Conservation (phyloP, 495 filamentous ascomycete species). For the Neurospora tetraspora region DNA sequence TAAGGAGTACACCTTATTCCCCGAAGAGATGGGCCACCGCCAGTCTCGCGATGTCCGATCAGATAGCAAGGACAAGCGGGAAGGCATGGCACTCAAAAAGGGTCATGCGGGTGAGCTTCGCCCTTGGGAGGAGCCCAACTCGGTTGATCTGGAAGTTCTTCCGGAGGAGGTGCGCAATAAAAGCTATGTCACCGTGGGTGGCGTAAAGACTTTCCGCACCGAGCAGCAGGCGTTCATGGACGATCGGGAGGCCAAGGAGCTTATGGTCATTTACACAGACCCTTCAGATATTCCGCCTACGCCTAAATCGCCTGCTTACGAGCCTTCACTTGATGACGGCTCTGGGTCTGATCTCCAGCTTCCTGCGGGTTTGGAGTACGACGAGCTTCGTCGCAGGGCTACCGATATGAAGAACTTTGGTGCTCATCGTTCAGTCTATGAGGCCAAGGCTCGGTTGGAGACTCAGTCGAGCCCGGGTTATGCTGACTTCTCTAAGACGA, state of each 20-base stretch:
- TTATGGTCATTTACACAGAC: slow-evolving; percentile 75
- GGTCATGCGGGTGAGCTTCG: slow-evolving; percentile 46
- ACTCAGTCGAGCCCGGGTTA: slow-evolving; percentile 12
- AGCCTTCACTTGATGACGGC: slow-evolving; percentile 4
- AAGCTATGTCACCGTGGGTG: slow-evolving; percentile 56
- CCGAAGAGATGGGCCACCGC: slow-evolving; percentile 69
- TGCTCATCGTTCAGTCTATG: slow-evolving; percentile 4
- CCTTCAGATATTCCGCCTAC: slow-evolving; percentile 64
- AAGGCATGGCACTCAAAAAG: slow-evolving; percentile 72
- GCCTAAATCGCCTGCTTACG: slow-evolving; percentile 57
- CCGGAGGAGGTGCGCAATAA: slow-evolving; percentile 38
- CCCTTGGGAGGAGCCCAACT: slow-evolving; percentile 26
- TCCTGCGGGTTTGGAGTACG: slow-evolving; percentile 10
- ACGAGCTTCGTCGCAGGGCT: slow-evolving; percentile 24
- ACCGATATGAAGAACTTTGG: slow-evolving; percentile 9
- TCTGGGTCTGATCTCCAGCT: slow-evolving; percentile 8
- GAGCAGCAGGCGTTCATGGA: slow-evolving; percentile 58
- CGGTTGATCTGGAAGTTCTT: slow-evolving; percentile 48
- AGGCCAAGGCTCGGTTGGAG: slow-evolving; percentile 12
- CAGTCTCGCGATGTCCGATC: slow-evolving; percentile 59
- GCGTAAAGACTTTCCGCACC: slow-evolving; percentile 46
- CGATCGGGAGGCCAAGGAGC: slow-evolving; percentile 62
- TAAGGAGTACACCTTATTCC: slow-evolving; percentile 66
- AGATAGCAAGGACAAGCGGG: slow-evolving; percentile 36
- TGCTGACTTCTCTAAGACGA: slow-evolving; percentile 14